Percentiles rank a stretch among this genome's conserved stretches.
Conservation (phyloP, 2,329 filamentous ascomycete species). For the Tolypocladium cylindrosporum region DNA sequence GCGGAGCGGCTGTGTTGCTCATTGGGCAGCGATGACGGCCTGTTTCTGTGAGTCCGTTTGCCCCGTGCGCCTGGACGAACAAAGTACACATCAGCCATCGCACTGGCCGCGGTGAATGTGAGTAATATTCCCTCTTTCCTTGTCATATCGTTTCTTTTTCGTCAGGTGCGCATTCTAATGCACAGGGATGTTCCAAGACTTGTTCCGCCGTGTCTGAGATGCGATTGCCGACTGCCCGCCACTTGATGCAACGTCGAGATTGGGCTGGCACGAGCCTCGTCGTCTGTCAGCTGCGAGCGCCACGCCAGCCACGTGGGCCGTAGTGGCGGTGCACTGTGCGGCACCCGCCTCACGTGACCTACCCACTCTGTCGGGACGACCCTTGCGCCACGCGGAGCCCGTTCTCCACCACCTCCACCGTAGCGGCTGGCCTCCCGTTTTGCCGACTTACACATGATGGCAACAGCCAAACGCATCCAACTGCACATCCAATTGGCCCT, state of each 20-base stretch:
- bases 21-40: not conserved
- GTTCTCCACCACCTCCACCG: not conserved
- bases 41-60: not conserved
- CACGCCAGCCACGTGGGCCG: not conserved
- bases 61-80: not conserved
- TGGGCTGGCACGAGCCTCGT: not conserved
- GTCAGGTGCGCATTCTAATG: not conserved
- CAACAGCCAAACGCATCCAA: not conserved
- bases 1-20: not conserved
- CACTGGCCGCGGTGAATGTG: not conserved
- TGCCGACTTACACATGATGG: not conserved
- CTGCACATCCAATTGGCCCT: not conserved
- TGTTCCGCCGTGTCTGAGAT: not conserved
- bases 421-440: not conserved
- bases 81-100: not conserved
- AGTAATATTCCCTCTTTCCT: not conserved
- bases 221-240: not conserved
- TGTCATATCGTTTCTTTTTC: not conserved
- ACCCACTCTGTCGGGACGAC: conserved; percentile 1
- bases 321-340: not conserved
- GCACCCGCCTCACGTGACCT: not conserved
- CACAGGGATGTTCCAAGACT: not conserved
- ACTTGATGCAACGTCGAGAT: not conserved
- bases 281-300: not conserved
- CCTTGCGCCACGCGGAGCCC: not conserved